Base-by-base conservation (phyloP, 176 grass and related monocot species). In the Pontederia crassipes region DNA sequence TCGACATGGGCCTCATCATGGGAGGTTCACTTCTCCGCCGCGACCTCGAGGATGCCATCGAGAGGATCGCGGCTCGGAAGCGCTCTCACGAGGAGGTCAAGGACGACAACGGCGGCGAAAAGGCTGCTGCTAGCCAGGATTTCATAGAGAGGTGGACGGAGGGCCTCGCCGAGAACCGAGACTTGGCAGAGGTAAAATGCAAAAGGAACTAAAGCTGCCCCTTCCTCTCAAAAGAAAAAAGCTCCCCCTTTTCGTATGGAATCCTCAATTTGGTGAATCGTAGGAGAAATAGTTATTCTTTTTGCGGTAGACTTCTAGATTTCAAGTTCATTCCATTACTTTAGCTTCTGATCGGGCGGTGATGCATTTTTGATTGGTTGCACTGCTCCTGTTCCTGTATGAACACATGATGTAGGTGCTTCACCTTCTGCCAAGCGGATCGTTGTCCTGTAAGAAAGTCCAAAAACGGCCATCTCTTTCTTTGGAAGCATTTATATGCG, bases 1-100 rank as follows among this genome's bases (percentile, higher is more conserved):
- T 95, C 28, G 89, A 95, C 61, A 88, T 88, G 89, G 89, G 89
- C 16, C 72, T 95, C 81, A 95, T 95, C 75, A 88, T 95, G 81
- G 89, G 89, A 1, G 89, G 85, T 2, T 64, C 70, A 1, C 89
- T 95, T 68, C 85, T 95, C 52, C 85, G 81, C 59, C 65, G 15
- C 24, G 89, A 95, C 46, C 81, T 95, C 55, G 75, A 89, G 55
- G 61, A 61, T 4, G 78, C 78, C 55, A 32, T 95, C 16, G 57
- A 72, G 17, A 68, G 65, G 13, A 75, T 88, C 69, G 58, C 12
- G 28, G 15, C 16, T 35, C 29, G 29, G 2, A 35, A 35, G 29
- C 57, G 61, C 48, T 11, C 55, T 17, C 74, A 62, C 7, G 45
- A 20, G 4, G 63, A 1, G 27, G 74, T 2, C 29, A 35, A 35